Evolutionary conservation across 176 grass and related monocot genomes (phyloP).

Genomic region (Oryza nivara): DNA sequence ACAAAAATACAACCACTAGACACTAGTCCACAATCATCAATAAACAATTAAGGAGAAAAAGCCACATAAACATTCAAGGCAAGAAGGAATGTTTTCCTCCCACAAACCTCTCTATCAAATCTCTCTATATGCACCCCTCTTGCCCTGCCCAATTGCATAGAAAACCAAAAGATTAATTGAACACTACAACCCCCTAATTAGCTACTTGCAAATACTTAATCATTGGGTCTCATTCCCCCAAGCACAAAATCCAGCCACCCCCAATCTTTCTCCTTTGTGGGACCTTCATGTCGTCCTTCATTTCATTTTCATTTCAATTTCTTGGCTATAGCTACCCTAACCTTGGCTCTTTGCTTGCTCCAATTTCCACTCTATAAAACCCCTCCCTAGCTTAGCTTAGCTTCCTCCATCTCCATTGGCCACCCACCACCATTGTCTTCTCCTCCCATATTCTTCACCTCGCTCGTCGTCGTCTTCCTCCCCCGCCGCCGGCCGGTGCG

Average conservation of each 20-base stretch:
- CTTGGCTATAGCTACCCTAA: neutral
- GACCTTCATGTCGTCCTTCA: slow-evolving; percentile 10
- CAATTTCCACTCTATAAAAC: slow-evolving; percentile 20
- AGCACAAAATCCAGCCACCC: slow-evolving; percentile 28
- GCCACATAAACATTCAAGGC: neutral
- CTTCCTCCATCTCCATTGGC: neutral
- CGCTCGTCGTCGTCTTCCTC: neutral
- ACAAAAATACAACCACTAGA: neutral
- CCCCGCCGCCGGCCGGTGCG: neutral
- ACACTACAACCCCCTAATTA: neutral
- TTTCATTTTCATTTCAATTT: neutral
- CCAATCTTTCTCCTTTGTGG: neutral
- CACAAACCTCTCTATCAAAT: neutral
- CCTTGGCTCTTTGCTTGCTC: neutral
- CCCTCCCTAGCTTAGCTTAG: neutral
- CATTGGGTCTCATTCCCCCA: slow-evolving; percentile 7
- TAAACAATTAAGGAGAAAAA: neutral
- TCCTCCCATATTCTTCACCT: neutral
- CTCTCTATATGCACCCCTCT: neutral
- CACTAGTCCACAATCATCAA: neutral
- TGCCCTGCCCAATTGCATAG: neutral
- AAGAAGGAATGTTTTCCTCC: neutral
- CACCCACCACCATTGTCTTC: neutral
- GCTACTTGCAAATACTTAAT: slow-evolving; percentile 13
- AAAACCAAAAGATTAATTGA: neutral